Conservation (phyloP, 805 yeast genomes). For the Saccharomyces mikatae region DNA sequence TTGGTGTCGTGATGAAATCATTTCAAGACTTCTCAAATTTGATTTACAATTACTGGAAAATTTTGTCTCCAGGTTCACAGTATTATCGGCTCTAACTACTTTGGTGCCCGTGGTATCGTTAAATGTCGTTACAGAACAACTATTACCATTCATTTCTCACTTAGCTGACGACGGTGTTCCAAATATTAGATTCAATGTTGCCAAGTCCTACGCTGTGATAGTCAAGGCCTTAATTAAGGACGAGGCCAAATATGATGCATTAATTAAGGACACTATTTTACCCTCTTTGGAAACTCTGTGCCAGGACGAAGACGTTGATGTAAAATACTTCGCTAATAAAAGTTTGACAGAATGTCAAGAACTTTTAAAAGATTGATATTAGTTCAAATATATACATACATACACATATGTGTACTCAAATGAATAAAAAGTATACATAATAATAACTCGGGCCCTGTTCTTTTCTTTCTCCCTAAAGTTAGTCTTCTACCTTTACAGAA, state of each 20-base stretch:
- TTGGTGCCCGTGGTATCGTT: conserved; percentile 63
- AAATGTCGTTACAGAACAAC: conserved; percentile 48
- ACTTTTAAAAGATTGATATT: conserved; percentile 1
- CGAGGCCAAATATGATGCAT: conserved; percentile 19
- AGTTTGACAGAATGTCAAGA: conserved; percentile 38
- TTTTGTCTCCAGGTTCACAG: conserved; percentile 87
- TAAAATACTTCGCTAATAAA: conserved; percentile 71
- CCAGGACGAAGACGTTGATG: conserved; percentile 79
- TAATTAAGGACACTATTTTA: conserved; percentile 45
- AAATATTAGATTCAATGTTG: conserved; percentile 90
- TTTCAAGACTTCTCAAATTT: conserved; percentile 58
- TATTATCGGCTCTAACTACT: conserved; percentile 79
- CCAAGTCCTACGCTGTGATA: conserved; percentile 65
- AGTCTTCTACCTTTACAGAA: conserved; percentile 1
- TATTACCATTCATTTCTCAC: conserved; percentile 72
- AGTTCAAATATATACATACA: background rate
- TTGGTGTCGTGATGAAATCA: conserved; percentile 85
- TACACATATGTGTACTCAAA: background rate
- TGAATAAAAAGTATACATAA: background rate
- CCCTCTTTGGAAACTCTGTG: conserved; percentile 59
- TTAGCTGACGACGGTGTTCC: conserved; percentile 80
- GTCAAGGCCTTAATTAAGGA: conserved; percentile 43
- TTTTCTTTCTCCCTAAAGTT: background rate
- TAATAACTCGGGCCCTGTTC: background rate
- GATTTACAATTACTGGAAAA: conserved; percentile 40